phyloP scores from a whole-genome alignment of 179 eudicot species.

The Dionaea muscipula region DNA sequence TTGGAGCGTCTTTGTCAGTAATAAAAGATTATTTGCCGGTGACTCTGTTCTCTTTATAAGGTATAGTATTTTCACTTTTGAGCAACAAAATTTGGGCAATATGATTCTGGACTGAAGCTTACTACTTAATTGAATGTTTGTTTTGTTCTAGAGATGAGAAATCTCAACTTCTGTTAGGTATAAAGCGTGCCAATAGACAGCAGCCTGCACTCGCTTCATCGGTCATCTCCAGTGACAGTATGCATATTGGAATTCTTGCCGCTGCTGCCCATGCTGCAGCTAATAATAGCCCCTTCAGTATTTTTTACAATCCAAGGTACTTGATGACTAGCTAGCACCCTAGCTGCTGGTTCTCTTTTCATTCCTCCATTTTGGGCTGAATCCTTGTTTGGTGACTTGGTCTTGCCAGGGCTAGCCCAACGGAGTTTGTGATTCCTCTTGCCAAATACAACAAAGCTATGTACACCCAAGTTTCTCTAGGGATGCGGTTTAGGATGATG shows the following conservation, averaged over 20 bases:
- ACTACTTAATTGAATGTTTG: constrained; percentile 5
- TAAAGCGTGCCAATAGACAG: constrained; percentile 77
- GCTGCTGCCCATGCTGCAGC: constrained; percentile 99
- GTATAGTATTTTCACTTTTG: constrained; percentile 30
- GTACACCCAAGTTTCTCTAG: constrained; percentile 87
- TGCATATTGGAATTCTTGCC: constrained; percentile 97
- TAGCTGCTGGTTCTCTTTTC: neutral
- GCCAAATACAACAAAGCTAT: constrained; percentile 96
- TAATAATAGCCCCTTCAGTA: constrained; percentile 86
- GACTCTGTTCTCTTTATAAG: constrained; percentile 93
- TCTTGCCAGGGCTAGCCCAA: constrained; percentile 75
- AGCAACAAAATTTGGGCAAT: neutral
- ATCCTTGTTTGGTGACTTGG: neutral
- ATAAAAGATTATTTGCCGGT: constrained; percentile 83
- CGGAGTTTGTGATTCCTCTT: constrained; percentile 93
- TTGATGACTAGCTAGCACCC: neutral
- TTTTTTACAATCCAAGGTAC: constrained; percentile 95
- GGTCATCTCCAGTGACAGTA: constrained; percentile 99
- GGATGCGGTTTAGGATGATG: constrained; percentile 99
- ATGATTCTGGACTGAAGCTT: neutral
- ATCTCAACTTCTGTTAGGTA: constrained; percentile 87
- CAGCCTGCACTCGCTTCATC: constrained; percentile 95
- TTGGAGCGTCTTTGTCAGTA: constrained; percentile 93
- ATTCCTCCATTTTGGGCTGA: constrained; percentile 9
- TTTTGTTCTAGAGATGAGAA: constrained; percentile 66